Base-by-base conservation (phyloP, 805 yeast species). In the Nakazawaea ishiwadae region DNA sequence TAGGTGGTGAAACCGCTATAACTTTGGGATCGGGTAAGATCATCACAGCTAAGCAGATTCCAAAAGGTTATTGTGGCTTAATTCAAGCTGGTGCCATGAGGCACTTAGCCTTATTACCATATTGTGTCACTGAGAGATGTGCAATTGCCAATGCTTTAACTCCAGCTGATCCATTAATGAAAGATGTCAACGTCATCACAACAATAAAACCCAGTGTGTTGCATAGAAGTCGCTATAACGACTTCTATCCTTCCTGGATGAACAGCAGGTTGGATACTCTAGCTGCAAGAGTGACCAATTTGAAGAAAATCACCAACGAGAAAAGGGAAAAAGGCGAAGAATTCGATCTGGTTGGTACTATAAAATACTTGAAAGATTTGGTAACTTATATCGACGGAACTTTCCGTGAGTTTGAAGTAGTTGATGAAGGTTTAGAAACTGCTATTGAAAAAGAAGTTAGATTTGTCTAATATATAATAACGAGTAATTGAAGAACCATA, bases 1-100 rank as follows among this genome's bases (percentile, higher is more conserved):
- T 68, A 47, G 72, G 73, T 10, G 73, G 73, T 21, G 71, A 66
- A 44, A 70, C 76, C 1, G 62, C 62, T 5, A 56, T 70, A 29
- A 58, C 65, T 45, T 63, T 60, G 61, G 72, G 72, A 2, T 56
- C 59, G 32, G 60, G 55, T 3, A 28, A 44, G 9, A 37, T 49
- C 8, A 28, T 44, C 15, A 47, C 49, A 9, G 46, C 52, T 9
- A 48, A 51, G 9, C 52, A 51, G 10, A 55, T 53, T n/a, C 51
- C 53, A 42, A 48, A 45, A 17, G 59, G 59, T 12, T 50, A 46
- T 34, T 56, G 55, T 26, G 45, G 56, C 14, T 31, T 54, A 9
- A 39, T 54, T 23, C 59, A 54, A 40, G 59, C 56, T 12, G 48
- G 56, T 39, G 57, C 53, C 4, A 46, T 54, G 15, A 52, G 44